A percentile compares a stretch with the other conserved stretches of the same genome.
These are phyloP conservation scores for Starmerella ratchasimensis DNA, from an alignment of 805 yeast genomes.

Conservation along the genomic window DNA sequence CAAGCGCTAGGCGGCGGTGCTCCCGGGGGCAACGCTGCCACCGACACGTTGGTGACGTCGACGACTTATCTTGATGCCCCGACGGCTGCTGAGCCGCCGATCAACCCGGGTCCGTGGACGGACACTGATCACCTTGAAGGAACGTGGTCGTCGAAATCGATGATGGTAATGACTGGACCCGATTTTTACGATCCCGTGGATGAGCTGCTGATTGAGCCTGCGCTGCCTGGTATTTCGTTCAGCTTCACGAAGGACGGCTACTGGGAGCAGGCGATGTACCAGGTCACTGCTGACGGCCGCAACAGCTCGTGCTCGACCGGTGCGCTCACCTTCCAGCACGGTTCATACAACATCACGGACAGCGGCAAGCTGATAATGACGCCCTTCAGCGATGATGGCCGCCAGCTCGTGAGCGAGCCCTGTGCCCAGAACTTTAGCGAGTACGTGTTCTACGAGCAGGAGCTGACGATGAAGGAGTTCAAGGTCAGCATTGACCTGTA, in stretches of 20 bases:
- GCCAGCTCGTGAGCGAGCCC: conserved; percentile 81
- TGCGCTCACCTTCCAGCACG: conserved; percentile 77
- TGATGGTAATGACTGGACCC: conserved; percentile 92
- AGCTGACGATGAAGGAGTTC: conserved; percentile 44
- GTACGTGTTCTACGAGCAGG: conserved; percentile 62
- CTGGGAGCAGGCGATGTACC: conserved; percentile 81
- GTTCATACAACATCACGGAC: conserved; percentile 45
- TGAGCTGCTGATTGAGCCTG: conserved; percentile 88
- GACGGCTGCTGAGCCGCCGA: conserved; percentile 11
- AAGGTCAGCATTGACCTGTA: conserved; percentile 56
- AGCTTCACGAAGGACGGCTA: conserved; percentile 88
- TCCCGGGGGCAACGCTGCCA: conserved; percentile 3
- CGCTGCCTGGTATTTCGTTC: conserved; percentile 83
- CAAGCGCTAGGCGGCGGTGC: conserved; percentile 13
- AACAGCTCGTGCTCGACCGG: conserved; percentile 77
- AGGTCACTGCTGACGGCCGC: conserved; percentile 32
- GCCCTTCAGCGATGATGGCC: conserved; percentile 79
- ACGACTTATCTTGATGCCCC: conserved; percentile 11
- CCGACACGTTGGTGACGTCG: conserved; percentile 5
- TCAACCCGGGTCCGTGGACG: conserved; percentile 20
- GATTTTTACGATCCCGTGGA: conserved; percentile 88
- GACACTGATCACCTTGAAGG: conserved; percentile 41
- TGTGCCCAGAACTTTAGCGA: conserved; percentile 38
- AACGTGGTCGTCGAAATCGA: conserved; percentile 91
- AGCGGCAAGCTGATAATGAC: conserved; percentile 58